Percentiles rank a stretch among this genome's conserved stretches.
Conservation (phyloP, 148 eudicot species). For the Vaccinium myrtillus region DNA sequence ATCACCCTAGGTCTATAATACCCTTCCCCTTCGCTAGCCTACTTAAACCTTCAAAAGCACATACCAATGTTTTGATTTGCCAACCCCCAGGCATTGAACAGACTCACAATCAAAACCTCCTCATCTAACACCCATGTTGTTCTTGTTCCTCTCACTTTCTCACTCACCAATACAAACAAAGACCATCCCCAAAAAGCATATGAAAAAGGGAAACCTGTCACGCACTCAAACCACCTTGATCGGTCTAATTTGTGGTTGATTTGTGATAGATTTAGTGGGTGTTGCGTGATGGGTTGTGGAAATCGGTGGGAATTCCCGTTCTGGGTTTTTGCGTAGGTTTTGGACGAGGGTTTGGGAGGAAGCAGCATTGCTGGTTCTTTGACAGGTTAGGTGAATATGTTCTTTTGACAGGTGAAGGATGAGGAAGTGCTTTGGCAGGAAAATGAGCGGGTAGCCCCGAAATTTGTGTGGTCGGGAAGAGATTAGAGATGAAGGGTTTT, state of each 20-base stretch:
- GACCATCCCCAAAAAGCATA: neutral
- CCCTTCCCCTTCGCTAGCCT: neutral
- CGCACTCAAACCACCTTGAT: neutral
- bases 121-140: neutral
- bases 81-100: neutral
- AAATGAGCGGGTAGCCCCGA: neutral
- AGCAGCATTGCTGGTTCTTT: neutral
- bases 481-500: neutral
- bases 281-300: neutral
- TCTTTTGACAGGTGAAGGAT: neutral
- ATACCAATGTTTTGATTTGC: neutral
- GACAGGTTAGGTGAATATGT: neutral
- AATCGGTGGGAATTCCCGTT: neutral
- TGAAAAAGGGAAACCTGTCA: neutral
- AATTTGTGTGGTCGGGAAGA: neutral
- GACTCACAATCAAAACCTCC: neutral
- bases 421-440: neutral
- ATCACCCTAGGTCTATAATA: neutral
- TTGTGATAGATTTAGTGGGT: neutral
- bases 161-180: neutral
- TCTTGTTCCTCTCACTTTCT: neutral
- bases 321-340: neutral
- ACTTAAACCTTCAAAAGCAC: neutral
- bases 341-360: neutral
- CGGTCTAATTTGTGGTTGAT: neutral